Percentiles rank a stretch among this genome's conserved stretches.
Evolutionary conservation across 345 rosid species (phyloP).

Genomic region (Arabidopsis suecica): DNA sequence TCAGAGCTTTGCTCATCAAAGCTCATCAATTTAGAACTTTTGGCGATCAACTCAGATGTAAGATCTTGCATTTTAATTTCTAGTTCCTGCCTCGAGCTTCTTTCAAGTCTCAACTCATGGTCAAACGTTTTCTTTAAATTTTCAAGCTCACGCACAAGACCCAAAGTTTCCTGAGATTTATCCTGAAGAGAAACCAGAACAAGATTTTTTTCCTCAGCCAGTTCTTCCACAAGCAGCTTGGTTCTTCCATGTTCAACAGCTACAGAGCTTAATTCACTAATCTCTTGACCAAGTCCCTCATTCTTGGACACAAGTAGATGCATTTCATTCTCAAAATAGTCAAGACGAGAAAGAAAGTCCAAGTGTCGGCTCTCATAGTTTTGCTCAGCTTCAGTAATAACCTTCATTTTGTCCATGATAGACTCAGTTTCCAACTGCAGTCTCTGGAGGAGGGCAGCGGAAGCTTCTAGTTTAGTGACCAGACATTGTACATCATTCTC

Average conservation of each 20-base stretch:
- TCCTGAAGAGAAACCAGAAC: slow-evolving; percentile 58
- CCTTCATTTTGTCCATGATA: slow-evolving; percentile 56
- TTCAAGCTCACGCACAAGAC: slow-evolving; percentile 54
- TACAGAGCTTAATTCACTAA: slow-evolving; percentile 56
- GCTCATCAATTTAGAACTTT: slow-evolving; percentile 56
- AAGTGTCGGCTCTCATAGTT: slow-evolving; percentile 50
- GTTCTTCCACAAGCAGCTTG: slow-evolving; percentile 62
- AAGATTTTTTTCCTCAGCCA: slow-evolving; percentile 58
- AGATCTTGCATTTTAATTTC: slow-evolving; percentile 57
- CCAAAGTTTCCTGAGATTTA: slow-evolving; percentile 59
- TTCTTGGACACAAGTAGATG: slow-evolving; percentile 61
- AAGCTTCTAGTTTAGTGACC: slow-evolving; percentile 55
- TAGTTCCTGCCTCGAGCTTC: slow-evolving; percentile 49
- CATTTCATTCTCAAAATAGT: slow-evolving; percentile 59
- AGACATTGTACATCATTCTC: slow-evolving; percentile 54
- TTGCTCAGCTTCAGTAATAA: slow-evolving; percentile 64
- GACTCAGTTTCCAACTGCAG: slow-evolving; percentile 70
- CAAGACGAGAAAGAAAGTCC: slow-evolving; percentile 64
- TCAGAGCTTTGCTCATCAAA: slow-evolving; percentile 63
- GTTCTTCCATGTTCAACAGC: slow-evolving; percentile 61
- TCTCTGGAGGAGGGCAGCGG: slow-evolving; percentile 56
- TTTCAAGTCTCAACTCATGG: slow-evolving; percentile 59
- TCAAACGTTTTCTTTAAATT: slow-evolving; percentile 52
- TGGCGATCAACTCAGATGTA: slow-evolving; percentile 59
- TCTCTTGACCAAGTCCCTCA: slow-evolving; percentile 59